Evolutionary conservation across 768 basidiomycete genomes (phyloP).

Genomic region (Mycena maculata): DNA sequence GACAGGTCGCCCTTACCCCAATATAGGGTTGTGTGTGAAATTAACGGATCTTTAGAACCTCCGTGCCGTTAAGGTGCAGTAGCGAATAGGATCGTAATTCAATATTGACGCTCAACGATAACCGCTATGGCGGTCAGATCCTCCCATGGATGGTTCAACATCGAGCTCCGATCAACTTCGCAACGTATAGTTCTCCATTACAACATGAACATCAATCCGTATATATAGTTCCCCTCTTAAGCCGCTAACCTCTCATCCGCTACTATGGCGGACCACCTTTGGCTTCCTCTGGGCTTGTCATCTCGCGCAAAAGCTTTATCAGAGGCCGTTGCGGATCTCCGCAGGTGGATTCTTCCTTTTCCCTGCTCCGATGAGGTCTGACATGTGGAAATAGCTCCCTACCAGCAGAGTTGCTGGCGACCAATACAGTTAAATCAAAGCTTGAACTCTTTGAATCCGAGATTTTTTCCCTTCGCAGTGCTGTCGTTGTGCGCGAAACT

Average conservation of each 20-base stretch:
- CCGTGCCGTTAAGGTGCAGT: too few species aligned
- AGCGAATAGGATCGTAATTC: too few species aligned
- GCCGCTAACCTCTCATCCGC: background rate
- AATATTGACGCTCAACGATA: too few species aligned
- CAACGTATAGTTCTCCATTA: too few species aligned
- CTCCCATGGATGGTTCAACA: too few species aligned
- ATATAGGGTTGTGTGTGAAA: too few species aligned
- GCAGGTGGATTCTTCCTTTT: background rate
- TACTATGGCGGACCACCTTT: conserved; percentile 8
- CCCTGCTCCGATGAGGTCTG: background rate
- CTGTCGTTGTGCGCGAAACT: background rate
- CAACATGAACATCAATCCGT: too few species aligned
- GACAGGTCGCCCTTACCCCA: too few species aligned
- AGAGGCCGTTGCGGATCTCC: conserved; percentile 1
- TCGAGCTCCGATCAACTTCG: too few species aligned
- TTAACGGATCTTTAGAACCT: too few species aligned
- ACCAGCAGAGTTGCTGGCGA: background rate
- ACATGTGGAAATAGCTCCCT: background rate
- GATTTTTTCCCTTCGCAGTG: background rate
- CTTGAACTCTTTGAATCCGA: conserved; percentile 4
- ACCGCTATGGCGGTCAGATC: too few species aligned
- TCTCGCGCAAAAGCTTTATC: background rate
- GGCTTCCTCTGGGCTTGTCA: conserved; percentile 3
- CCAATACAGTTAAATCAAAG: background rate
- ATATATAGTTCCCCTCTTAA: too few species aligned